phyloP scores from a whole-genome alignment of 2,329 filamentous ascomycete species.

The Acrodontium crateriforme region DNA sequence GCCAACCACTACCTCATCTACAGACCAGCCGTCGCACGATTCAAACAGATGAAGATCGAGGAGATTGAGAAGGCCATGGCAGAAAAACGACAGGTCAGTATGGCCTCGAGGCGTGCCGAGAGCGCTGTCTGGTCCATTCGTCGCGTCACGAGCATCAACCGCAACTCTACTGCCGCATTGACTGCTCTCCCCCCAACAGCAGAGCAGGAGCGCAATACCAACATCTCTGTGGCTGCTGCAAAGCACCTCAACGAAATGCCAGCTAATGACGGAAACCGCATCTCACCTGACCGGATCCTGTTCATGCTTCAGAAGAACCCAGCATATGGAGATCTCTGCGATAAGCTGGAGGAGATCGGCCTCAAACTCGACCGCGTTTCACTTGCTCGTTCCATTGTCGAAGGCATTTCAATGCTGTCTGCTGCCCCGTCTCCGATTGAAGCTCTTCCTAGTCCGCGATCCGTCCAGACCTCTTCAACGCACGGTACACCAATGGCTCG shows the following conservation, averaged over 20 bases:
- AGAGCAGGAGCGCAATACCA: constrained; percentile 7
- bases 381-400: constrained; percentile 11
- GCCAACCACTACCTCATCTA: constrained; percentile 18
- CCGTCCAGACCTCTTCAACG: constrained; percentile 1
- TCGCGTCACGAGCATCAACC: constrained; percentile 1
- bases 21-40: constrained; percentile 6
- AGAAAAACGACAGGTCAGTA: constrained; percentile 1
- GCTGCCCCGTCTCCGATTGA: too few relatives aligned
- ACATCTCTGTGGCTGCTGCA: constrained; percentile 10
- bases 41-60: constrained; percentile 3
- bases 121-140: constrained; percentile 2
- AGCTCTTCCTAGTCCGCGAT: too few relatives aligned
- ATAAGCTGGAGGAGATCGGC: constrained; percentile 7
- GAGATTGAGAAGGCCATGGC: constrained; percentile 2
- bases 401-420: neutral
- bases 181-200: neutral
- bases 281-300: constrained; percentile 10
- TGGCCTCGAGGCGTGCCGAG: neutral
- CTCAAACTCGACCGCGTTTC: constrained; percentile 10
- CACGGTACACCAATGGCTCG: constrained; percentile 2
- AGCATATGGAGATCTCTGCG: constrained; percentile 11
- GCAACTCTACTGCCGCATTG: neutral
- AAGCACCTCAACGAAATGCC: constrained; percentile 9
- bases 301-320: constrained; percentile 9
- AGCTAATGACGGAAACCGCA: constrained; percentile 9